Conservation (phyloP, 2,329 filamentous ascomycete genomes). For the Monosporascus sp. region DNA sequence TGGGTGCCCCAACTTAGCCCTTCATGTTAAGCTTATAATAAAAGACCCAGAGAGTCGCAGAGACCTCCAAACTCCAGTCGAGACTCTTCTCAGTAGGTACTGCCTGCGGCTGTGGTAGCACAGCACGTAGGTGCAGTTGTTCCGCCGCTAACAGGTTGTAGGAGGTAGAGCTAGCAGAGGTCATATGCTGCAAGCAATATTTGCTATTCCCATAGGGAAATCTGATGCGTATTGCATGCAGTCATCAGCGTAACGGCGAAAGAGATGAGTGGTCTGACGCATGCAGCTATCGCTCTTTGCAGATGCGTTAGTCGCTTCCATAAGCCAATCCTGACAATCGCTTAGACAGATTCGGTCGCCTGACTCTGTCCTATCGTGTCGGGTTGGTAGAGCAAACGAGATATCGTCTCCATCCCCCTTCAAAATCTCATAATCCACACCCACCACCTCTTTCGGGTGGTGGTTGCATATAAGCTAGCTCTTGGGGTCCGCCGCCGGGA, state of each 20-base stretch:
- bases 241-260: conserved; percentile 23
- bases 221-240: conserved; percentile 25
- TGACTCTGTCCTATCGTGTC: conserved; percentile 23
- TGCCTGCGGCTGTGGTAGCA: no score
- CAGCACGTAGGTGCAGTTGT: no score
- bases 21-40: background rate
- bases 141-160: no score
- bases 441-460: conserved; percentile 2
- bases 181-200: conserved; percentile 23
- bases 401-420: conserved; percentile 14
- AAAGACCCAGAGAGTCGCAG: no score
- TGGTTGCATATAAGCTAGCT: background rate
- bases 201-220: conserved; percentile 16
- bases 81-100: no score
- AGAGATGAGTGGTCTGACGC: conserved; percentile 24
- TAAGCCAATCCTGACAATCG: conserved; percentile 27
- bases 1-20: background rate
- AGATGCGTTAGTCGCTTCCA: conserved; percentile 20
- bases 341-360: conserved; percentile 27
- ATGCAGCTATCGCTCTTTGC: conserved; percentile 26
- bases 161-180: conserved; percentile 3
- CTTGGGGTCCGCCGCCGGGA: background rate
- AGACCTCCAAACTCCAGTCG: no score
- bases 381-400: conserved; percentile 16
- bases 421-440: conserved; percentile 15